These are phyloP conservation scores for Penicillium corylophilum DNA, from an alignment of 2,329 filamentous ascomycete genomes.

Conservation along the genomic window DNA sequence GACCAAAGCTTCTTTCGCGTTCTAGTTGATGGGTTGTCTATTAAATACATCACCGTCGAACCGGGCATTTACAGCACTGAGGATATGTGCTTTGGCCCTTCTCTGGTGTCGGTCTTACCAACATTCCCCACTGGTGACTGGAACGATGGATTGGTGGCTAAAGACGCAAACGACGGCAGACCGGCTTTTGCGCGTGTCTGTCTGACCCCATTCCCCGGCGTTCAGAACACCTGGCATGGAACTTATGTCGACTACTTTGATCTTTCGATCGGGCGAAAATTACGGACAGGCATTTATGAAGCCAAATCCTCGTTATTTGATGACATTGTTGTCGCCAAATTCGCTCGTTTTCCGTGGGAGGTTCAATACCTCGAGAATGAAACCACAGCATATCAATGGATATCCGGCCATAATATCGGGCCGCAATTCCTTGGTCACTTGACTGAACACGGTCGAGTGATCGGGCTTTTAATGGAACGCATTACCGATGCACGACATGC, in stretches of 20 bases:
- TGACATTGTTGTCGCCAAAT: constrained; percentile 33
- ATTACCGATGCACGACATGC: constrained; percentile 26
- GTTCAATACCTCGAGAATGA: constrained; percentile 39
- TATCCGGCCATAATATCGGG: constrained; percentile 34
- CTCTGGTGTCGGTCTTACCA: constrained; percentile 22
- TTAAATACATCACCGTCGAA: constrained; percentile 32
- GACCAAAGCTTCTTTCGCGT: constrained; percentile 31
- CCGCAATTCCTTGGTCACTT: constrained; percentile 43
- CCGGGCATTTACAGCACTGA: constrained; percentile 24
- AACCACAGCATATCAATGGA: constrained; percentile 39
- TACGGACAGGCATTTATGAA: constrained; percentile 28
- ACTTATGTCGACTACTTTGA: constrained; percentile 22
- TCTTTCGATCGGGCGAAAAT: constrained; percentile 17
- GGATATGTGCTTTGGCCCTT: constrained; percentile 33
- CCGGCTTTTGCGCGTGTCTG: constrained; percentile 21
- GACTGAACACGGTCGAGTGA: constrained; percentile 39
- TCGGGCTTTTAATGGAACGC: constrained; percentile 41
- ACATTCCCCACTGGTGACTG: constrained; percentile 29
- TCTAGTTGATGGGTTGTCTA: constrained; percentile 15
- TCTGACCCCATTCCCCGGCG: constrained; percentile 18
- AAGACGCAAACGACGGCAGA: constrained; percentile 12
- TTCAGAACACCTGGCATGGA: constrained; percentile 25
- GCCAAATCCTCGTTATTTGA: constrained; percentile 15
- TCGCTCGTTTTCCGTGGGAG: constrained; percentile 42
- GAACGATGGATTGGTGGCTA: constrained; percentile 29